A percentile compares a stretch with the other conserved stretches of the same genome.
Evolutionary conservation across 164 flowering plant species (phyloP).

Genomic region (Chimonanthus praecox): DNA sequence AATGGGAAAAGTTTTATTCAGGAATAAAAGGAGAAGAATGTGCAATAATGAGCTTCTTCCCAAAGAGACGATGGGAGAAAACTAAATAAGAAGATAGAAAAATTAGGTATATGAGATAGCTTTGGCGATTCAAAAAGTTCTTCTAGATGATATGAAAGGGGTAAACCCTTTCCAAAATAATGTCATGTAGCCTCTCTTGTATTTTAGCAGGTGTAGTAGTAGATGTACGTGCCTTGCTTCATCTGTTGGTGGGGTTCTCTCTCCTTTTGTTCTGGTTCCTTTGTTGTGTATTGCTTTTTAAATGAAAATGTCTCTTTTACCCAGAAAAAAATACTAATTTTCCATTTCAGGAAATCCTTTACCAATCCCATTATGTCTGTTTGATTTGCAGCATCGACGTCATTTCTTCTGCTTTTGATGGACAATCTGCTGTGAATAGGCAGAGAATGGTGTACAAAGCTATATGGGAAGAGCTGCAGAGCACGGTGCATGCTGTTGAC

Average conservation of each 20-base stretch:
- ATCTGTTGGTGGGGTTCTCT: background rate
- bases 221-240: no score
- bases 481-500: conserved; percentile 91
- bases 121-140: background rate
- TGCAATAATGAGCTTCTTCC: no score
- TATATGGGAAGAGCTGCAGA: conserved; percentile 97
- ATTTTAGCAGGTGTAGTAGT: no score
- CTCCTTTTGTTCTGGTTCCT: background rate
- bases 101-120: background rate
- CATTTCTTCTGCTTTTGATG: conserved; percentile 70
- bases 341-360: no score
- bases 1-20: no score
- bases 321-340: no score
- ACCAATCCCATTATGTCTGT: background rate
- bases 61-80: no score
- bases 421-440: conserved; percentile 83
- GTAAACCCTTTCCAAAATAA: no score
- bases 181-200: no score
- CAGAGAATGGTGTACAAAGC: conserved; percentile 98
- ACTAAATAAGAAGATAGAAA: background rate
- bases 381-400: conserved; percentile 69
- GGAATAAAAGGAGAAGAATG: no score
- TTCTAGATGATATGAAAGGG: no score
- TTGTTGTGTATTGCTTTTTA: background rate
- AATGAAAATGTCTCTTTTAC: no score